Evolutionary conservation across 1,284 basidiomycete species (phyloP), one percentile per base, ranked within the genome.

Genomic region (Leccinum pachyderme): DNA sequence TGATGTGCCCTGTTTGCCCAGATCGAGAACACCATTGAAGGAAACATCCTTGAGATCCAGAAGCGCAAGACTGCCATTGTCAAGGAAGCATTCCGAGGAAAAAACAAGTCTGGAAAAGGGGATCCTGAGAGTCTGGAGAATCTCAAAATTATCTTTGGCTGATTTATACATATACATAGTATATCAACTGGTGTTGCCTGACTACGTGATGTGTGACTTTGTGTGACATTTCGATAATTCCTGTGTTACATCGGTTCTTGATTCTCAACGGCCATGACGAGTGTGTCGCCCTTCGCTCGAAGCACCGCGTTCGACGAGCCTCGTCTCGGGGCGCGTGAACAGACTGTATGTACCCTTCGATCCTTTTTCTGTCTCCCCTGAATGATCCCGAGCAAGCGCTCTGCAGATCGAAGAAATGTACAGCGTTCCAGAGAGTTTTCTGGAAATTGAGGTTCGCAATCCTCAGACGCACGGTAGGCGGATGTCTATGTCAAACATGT

Each of bases 371-470:
- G 45, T 64, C 59, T 58, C 54, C 55, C 52, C 54, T 62, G 58
- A 55, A 66, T 67, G 70, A 70, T 70, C 65, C 59, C 68, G 63
- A 65, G 67, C 65, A 69, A 71, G 69, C 61, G 51, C 55, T 54
- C 62, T 66, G 58, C 70, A 95, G 91, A 93, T 95, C 64, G 95
- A 98, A 74, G 95, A 98, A 77, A 98, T 98, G 93, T 98, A 98
- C 70, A 93, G 90, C 62, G 89, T 95, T 8, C 93, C 93, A 32
- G 97, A 99, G 74, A 97, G 94, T 71, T 98, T 98, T 73, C 78
- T 99, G 54, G 97, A 99, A 77, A 98, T 99, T 63, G 97, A 99
- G 74, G 94, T 99, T 7, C 80, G 92, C 63, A 98, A 97, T 70
- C 94, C 96, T 2, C 91, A 96, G 73, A 99, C 97, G 0, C 95